These are phyloP conservation scores for Candida ulmi DNA, from an alignment of 805 yeast species.

Conservation along the genomic window DNA sequence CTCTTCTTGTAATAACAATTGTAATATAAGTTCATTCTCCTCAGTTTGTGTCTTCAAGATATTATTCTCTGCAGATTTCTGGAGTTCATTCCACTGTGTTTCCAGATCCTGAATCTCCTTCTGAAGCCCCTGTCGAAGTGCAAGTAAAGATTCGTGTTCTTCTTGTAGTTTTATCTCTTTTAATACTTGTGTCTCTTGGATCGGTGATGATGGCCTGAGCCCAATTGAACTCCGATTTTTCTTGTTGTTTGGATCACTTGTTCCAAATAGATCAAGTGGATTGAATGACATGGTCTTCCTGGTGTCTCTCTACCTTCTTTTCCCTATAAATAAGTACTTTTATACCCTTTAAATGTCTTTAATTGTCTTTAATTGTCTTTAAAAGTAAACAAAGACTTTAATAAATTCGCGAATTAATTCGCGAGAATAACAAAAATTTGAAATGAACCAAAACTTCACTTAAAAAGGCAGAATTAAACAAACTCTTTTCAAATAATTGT, in stretches of 20 bases:
- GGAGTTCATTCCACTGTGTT: slow-evolving; percentile 15
- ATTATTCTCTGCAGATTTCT: slow-evolving; percentile 8
- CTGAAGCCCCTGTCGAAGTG: slow-evolving; percentile 6
- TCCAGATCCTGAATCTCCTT: slow-evolving; percentile 17
- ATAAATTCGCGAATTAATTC: too few relatives aligned
- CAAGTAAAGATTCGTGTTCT: slow-evolving; percentile 8
- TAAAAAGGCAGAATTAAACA: too few relatives aligned
- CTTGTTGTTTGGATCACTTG: slow-evolving; percentile 6
- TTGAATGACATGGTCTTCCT: background rate
- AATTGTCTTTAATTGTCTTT: too few relatives aligned
- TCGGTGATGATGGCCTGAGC: slow-evolving; percentile 13
- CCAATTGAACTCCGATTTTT: slow-evolving; percentile 1
- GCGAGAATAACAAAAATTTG: too few relatives aligned
- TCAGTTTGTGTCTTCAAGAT: slow-evolving; percentile 2
- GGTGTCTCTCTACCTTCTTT: background rate
- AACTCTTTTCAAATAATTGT: too few relatives aligned
- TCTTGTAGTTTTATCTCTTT: slow-evolving; percentile 8
- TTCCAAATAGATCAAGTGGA: slow-evolving; percentile 12
- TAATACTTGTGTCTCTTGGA: slow-evolving; percentile 7
- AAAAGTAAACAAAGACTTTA: too few relatives aligned
- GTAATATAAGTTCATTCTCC: slow-evolving; percentile 9
- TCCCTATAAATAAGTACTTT: too few relatives aligned
- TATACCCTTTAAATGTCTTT: too few relatives aligned
- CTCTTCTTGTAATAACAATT: slow-evolving; percentile 1
- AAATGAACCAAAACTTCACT: too few relatives aligned